Evolutionary conservation across 495 filamentous ascomycete species (phyloP), one percentile per base, ranked within the genome.

Genomic region (Trichoderma reesei): DNA sequence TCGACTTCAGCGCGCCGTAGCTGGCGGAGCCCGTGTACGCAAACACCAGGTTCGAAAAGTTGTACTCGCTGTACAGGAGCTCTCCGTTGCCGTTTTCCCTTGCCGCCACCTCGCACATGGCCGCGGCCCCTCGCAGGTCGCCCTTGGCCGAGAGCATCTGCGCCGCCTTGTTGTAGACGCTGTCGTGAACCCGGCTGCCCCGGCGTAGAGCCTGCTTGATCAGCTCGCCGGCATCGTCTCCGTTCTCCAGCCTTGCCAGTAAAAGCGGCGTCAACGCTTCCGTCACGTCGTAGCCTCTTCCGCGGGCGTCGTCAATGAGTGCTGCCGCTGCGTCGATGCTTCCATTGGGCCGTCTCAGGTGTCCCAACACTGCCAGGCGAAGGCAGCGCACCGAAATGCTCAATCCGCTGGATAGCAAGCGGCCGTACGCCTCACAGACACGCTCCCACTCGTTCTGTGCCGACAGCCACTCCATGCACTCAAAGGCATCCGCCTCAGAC

Each of bases 41-140:
- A 9, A 44, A 46, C 9, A 63, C 38, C 16, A 63, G 20, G 41
- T 63, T 63, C 20, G 37, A 63, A 46, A 63, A 63, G 31, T 44
- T 63, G 61, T 63, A 46, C 39, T 41, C 38, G 41, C 61, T 63
- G 61, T 63, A 46, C 37, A 63, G 20, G 38, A 34, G 41, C 6
- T 63, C 61, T 13, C 38, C 41, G 34, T 42, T 41, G 61, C 61
- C 61, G 10, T 63, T 63, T 33, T 44, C 61, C 7, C 41, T 42
- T 11, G 61, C 61, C 41, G 61, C 61, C 20, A 63, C 31, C 13
- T 63, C 41, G 41, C 61, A 63, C 14, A 63, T 48, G 7, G 51
- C 34, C 9, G 26, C 51, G 14, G 51, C 51, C 10, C 51, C 51
- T 56, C 34, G 20, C 51, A 56, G 34, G 18, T 63, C 61, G 18